Evolutionary conservation across 2,329 filamentous ascomycete species (phyloP).

Genomic region (Epicoccum nigrum): DNA sequence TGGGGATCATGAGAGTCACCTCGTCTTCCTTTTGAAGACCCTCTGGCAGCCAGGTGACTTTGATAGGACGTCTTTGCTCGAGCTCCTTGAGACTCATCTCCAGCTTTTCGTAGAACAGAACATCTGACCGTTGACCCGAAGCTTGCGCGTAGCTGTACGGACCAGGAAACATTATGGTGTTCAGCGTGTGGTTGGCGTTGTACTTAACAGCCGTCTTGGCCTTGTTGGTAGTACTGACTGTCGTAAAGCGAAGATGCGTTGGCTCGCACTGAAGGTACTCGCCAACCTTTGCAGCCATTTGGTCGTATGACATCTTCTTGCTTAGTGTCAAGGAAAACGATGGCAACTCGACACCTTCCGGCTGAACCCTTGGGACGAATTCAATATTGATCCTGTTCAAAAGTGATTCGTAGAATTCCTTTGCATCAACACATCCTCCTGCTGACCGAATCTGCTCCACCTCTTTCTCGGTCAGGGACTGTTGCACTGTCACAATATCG

Average conservation of each 20-base stretch:
- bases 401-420: constrained; percentile 91
- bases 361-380: constrained; percentile 70
- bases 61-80: constrained; percentile 88
- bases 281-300: constrained; percentile 81
- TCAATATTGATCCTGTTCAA: constrained; percentile 80
- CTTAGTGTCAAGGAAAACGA: constrained; percentile 80
- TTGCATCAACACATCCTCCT: constrained; percentile 69
- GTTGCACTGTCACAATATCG: constrained; percentile 95
- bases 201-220: constrained; percentile 81
- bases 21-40: constrained; percentile 90
- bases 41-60: constrained; percentile 83
- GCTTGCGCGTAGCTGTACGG: constrained; percentile 72
- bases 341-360: constrained; percentile 62
- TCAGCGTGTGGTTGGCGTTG: constrained; percentile 70
- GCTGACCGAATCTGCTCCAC: constrained; percentile 35
- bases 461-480: constrained; percentile 60
- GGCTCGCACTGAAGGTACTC: constrained; percentile 76
- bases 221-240: constrained; percentile 79
- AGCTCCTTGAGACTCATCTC: constrained; percentile 94
- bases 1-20: constrained; percentile 83
- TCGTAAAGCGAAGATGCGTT: constrained; percentile 90
- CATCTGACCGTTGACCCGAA: constrained; percentile 72
- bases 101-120: constrained; percentile 88
- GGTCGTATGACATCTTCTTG: constrained; percentile 88
- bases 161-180: constrained; percentile 77